These are phyloP conservation scores for Sclerotinia spermophila DNA, from an alignment of 2,329 filamentous ascomycete species.

Conservation along the genomic window DNA sequence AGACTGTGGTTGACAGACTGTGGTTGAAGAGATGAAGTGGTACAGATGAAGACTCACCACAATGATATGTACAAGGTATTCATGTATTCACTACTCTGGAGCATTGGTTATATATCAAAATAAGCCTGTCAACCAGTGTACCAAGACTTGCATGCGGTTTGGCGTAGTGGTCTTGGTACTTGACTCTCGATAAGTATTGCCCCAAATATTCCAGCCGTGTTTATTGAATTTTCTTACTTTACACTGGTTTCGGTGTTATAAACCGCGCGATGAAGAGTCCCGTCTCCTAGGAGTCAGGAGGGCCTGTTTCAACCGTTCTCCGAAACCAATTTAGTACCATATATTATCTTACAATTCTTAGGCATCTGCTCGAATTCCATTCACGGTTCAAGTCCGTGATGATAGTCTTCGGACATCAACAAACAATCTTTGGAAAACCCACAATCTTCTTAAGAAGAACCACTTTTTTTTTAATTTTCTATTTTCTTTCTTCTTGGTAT, in stretches of 20 bases:
- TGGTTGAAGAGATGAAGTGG: not conserved
- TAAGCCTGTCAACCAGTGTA: not conserved
- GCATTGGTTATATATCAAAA: not conserved
- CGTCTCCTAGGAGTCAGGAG: constrained; percentile 1
- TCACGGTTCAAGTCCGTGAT: not conserved
- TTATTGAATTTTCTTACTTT: not conserved
- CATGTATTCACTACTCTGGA: not conserved
- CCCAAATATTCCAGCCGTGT: not conserved
- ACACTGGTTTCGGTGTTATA: not conserved
- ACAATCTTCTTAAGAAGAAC: not conserved
- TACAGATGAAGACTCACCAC: not conserved
- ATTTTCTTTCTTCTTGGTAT: too few species aligned
- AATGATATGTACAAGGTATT: not conserved
- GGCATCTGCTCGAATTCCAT: not conserved
- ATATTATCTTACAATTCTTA: not conserved
- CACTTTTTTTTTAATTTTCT: not conserved
- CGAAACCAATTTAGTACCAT: not conserved
- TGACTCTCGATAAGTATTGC: not conserved
- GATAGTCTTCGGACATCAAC: not conserved
- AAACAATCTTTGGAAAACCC: constrained; percentile 1
- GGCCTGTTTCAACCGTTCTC: not conserved
- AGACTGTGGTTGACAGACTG: not conserved
- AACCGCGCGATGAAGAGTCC: not conserved
- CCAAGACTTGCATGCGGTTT: not conserved
- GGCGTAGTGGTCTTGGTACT: not conserved